Evolutionary conservation across 192 early-diverging fungal species (phyloP).

Genomic region (Phlyctochytrium arcticum): DNA sequence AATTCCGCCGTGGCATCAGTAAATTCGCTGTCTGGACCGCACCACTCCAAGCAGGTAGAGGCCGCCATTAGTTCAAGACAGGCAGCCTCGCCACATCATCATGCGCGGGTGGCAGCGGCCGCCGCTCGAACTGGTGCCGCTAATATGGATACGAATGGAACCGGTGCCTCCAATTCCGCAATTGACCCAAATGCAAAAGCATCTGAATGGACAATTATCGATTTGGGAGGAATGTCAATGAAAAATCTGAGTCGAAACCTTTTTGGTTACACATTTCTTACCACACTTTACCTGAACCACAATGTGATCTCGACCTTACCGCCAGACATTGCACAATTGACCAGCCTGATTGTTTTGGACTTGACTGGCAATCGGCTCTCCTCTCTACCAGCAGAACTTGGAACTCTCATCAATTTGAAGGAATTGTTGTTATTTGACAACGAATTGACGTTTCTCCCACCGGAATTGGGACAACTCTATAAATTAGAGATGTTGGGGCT

Average conservation of each 20-base stretch:
- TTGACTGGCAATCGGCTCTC: slow-evolving; percentile 85
- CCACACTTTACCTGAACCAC: slow-evolving; percentile 91
- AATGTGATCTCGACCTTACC: slow-evolving; percentile 83
- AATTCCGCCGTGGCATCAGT: neutral
- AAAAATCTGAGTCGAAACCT: slow-evolving; percentile 71
- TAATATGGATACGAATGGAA: slow-evolving; percentile 15
- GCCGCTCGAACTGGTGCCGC: slow-evolving; percentile 56
- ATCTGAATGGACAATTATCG: slow-evolving; percentile 80
- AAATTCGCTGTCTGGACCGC: slow-evolving; percentile 20
- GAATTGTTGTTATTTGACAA: slow-evolving; percentile 93
- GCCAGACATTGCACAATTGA: slow-evolving; percentile 62
- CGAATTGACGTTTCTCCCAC: slow-evolving; percentile 73
- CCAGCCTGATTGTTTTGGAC: slow-evolving; percentile 71
- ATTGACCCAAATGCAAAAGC: slow-evolving; percentile 53
- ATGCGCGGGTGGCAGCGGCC: slow-evolving; percentile 83
- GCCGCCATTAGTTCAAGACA: slow-evolving; percentile 70
- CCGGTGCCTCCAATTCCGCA: slow-evolving; percentile 37
- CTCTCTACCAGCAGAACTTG: slow-evolving; percentile 81
- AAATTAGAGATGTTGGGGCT: slow-evolving; percentile 87
- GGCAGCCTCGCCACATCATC: slow-evolving; percentile 78
- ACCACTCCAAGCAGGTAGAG: slow-evolving; percentile 73
- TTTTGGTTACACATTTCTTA: slow-evolving; percentile 84
- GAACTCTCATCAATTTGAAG: slow-evolving; percentile 71
- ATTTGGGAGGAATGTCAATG: slow-evolving; percentile 94
- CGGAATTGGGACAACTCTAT: slow-evolving; percentile 84